Base-by-base conservation (phyloP, 495 filamentous ascomycete genomes). In the Penicillium daleae region DNA sequence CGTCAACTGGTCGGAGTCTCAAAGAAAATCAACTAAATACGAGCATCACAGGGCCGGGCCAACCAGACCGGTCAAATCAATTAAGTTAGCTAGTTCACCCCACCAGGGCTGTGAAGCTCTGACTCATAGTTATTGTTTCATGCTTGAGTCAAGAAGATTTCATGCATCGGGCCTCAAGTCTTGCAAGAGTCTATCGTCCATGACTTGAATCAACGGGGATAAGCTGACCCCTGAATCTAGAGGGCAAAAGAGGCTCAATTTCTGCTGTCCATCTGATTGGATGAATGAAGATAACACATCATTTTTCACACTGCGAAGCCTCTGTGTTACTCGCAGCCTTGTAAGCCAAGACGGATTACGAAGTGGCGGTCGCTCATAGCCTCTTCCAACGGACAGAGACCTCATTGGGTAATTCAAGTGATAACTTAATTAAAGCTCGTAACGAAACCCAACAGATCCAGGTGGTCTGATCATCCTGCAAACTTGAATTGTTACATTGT, bases 111-210 rank as follows among this genome's bases (percentile, higher is more conserved):
- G 51, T 54, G 17, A 54, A 35, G 15, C 51, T 21, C 6, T 54
- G 58, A 53, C 49, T 54, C 49, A 55, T 42, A 33, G n/a, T n/a
- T n/a, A n/a, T n/a, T 7, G 33, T 29, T 12, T 52, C 48, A 60
- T 53, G 31, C 48, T 6, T 44, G 46, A 60, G 22, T 40, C 35
- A 37, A 21, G n/a, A 10, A 27, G 21, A 40, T 19, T 19, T 42
- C 26, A 21, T n/a, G n/a, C n/a, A n/a, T n/a, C n/a, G n/a, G n/a
- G n/a, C n/a, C n/a, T n/a, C n/a, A n/a, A n/a, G n/a, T n/a, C n/a
- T n/a, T n/a, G n/a, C n/a, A n/a, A n/a, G n/a, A n/a, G n/a, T n/a
- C n/a, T n/a, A n/a, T n/a, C n/a, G n/a, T n/a, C n/a, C n/a, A n/a
- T n/a, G n/a, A n/a, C n/a, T n/a, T n/a, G n/a, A n/a, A n/a, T n/a